Evolutionary conservation across 2,329 filamentous ascomycete species (phyloP).

Genomic region (Colletotrichum sojae): DNA sequence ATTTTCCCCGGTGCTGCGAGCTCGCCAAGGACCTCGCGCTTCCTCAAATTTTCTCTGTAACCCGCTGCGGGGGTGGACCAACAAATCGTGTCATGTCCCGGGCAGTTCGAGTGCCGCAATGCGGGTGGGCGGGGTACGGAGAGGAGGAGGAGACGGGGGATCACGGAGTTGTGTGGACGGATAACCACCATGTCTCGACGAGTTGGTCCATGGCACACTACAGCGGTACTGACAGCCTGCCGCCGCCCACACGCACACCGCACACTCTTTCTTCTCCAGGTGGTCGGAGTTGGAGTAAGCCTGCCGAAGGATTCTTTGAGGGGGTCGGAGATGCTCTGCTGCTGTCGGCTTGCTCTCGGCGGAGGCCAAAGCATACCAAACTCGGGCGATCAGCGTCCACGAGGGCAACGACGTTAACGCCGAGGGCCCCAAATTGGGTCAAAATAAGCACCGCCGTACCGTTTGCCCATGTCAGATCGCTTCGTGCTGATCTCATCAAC

Average conservation of each 20-base stretch:
- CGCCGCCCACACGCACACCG: not conserved
- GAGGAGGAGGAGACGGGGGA: constrained; percentile 17
- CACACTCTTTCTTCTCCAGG: not conserved
- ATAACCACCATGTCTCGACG: no score
- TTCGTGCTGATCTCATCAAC: not conserved
- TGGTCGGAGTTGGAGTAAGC: not conserved
- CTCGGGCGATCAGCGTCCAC: constrained; percentile 2
- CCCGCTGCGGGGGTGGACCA: constrained; percentile 31
- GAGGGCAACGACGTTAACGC: not conserved
- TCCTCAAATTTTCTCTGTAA: constrained; percentile 17
- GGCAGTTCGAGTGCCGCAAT: constrained; percentile 13
- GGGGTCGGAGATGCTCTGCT: constrained; percentile 15
- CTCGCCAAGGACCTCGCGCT: not conserved
- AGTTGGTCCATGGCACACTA: not conserved
- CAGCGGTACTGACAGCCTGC: no score
- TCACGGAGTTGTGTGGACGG: constrained; percentile 6
- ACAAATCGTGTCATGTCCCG: constrained; percentile 11
- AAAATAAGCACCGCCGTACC: constrained; percentile 10
- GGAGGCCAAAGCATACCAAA: constrained; percentile 13
- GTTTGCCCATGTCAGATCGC: constrained; percentile 3
- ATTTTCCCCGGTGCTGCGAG: constrained; percentile 21
- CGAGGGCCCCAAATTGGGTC: constrained; percentile 6
- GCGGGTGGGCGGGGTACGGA: constrained; percentile 24
- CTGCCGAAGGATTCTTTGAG: constrained; percentile 23
- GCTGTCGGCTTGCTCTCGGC: not conserved